phyloP scores from a whole-genome alignment of 106 monocot species.

The Dendrobium huoshanense region DNA sequence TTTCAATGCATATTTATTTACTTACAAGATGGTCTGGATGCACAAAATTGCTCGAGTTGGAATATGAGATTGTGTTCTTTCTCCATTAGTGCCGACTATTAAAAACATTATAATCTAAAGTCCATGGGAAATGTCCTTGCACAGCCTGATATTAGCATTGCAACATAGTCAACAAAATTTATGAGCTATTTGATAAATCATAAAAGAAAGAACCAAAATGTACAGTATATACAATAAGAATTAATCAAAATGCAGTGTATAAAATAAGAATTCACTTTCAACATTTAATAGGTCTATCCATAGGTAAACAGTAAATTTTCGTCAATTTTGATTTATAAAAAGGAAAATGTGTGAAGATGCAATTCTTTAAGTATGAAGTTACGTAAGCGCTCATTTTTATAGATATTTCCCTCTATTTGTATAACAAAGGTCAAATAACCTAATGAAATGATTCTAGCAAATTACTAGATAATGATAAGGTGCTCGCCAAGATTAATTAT shows the following conservation, averaged over 20 bases:
- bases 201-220: background rate
- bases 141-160: background rate
- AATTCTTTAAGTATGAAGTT: background rate
- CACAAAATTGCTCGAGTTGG: background rate
- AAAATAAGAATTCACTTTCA: background rate
- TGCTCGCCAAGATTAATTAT: background rate
- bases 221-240: background rate
- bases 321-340: background rate
- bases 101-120: background rate
- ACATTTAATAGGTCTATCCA: background rate
- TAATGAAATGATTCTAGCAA: background rate
- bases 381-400: background rate
- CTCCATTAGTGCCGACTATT: background rate
- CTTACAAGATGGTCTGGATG: background rate
- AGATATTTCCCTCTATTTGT: background rate
- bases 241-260: background rate
- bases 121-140: background rate
- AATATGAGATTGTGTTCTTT: background rate
- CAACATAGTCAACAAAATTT: background rate
- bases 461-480: background rate
- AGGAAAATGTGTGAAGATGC: background rate
- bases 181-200: background rate
- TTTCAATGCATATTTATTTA: background rate
- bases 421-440: background rate
- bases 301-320: background rate